These are phyloP conservation scores for Aspergillus pseudoviridinutans DNA, from an alignment of 2,329 filamentous ascomycete genomes.

Conservation along the genomic window DNA sequence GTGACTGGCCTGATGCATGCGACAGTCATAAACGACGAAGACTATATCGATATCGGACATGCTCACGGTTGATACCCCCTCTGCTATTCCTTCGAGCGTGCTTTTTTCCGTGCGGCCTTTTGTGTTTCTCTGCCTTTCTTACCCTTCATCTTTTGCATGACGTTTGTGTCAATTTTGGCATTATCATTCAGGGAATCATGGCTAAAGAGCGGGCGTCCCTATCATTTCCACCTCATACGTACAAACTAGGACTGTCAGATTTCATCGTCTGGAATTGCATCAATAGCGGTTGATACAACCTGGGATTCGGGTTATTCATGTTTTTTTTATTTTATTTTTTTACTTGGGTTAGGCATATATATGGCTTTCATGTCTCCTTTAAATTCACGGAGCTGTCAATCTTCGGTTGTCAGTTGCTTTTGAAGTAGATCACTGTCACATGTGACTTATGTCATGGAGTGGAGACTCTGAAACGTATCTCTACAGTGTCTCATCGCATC, in stretches of 20 bases:
- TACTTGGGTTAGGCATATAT: constrained; percentile 10
- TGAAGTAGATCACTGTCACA: not conserved
- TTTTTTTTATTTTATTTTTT: constrained; percentile 1
- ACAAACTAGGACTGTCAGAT: not conserved
- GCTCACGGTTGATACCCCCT: constrained; percentile 30
- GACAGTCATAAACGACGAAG: constrained; percentile 39
- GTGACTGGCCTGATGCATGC: constrained; percentile 41
- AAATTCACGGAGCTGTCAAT: no score
- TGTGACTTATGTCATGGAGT: not conserved
- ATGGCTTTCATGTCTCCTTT: not conserved
- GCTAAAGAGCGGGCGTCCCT: not conserved
- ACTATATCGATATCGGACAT: constrained; percentile 37
- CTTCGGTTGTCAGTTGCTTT: not conserved
- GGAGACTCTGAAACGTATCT: not conserved
- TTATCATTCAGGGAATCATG: not conserved
- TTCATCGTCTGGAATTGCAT: constrained; percentile 24
- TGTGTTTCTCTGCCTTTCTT: not conserved
- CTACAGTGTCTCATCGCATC: not conserved
- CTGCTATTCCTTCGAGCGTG: constrained; percentile 17
- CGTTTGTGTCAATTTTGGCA: not conserved
- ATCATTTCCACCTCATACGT: not conserved
- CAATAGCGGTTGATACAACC: constrained; percentile 18
- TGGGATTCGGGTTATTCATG: constrained; percentile 1
- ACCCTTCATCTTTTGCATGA: not conserved
- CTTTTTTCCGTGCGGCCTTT: not conserved